Conservation (phyloP, 106 monocot species). For the Acorus calamus region DNA sequence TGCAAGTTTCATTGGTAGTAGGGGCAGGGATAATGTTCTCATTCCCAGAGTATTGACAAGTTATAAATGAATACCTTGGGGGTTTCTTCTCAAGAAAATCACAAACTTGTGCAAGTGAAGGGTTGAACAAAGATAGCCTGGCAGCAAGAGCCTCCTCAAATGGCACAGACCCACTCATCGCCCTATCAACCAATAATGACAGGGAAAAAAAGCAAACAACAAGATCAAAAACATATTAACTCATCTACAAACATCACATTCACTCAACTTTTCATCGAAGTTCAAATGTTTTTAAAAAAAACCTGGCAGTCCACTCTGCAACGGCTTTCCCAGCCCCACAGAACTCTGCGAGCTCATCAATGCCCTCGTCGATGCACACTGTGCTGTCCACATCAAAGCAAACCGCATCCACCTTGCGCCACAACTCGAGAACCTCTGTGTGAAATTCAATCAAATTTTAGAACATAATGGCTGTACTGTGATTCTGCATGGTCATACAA, state of each 20-base stretch:
- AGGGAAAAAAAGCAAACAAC: background rate
- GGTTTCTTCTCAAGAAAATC: constrained; percentile 79
- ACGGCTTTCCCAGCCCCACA: constrained; percentile 95
- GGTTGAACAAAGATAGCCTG: constrained; percentile 78
- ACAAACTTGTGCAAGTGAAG: constrained; percentile 58
- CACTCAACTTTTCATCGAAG: background rate
- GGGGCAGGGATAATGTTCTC: no score
- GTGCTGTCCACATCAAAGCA: constrained; percentile 99
- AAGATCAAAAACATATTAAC: no score
- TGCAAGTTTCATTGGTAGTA: no score
- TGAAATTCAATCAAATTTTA: no score
- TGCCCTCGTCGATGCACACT: constrained; percentile 92
- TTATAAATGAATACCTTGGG: constrained; percentile 43
- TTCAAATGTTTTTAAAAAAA: constrained; percentile 1
- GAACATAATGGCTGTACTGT: no score
- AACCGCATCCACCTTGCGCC: constrained; percentile 74
- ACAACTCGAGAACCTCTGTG: constrained; percentile 67
- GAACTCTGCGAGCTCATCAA: constrained; percentile 92
- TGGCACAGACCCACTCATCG: constrained; percentile 89
- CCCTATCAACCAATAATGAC: constrained; percentile 30
- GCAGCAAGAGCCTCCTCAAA: constrained; percentile 95
- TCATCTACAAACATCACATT: no score
- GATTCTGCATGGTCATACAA: no score
- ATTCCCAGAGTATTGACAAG: no score
- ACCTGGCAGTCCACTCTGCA: constrained; percentile 93